A percentile compares a stretch with the other conserved stretches of the same genome.
Conservation (phyloP, 2,329 filamentous ascomycete species). For the Diaporthe ampelina region DNA sequence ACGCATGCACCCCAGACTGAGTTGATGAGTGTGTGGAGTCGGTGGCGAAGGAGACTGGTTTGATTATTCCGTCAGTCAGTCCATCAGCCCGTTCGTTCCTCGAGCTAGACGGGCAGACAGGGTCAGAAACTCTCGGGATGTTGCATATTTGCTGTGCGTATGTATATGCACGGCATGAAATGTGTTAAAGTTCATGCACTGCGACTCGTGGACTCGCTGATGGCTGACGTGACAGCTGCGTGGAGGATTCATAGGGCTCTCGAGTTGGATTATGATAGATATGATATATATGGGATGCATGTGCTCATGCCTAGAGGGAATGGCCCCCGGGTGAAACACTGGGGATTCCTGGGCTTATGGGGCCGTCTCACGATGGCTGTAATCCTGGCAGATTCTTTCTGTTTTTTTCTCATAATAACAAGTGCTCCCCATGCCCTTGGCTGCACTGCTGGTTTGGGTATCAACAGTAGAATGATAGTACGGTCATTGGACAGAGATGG, state of each 20-base stretch:
- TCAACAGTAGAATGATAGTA: too few relatives aligned
- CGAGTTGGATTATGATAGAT: background rate
- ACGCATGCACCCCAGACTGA: constrained; percentile 1
- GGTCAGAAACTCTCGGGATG: constrained; percentile 16
- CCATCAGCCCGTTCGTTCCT: too few relatives aligned
- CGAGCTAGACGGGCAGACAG: too few relatives aligned
- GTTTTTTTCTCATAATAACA: background rate
- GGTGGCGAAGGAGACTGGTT: background rate
- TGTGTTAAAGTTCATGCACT: background rate
- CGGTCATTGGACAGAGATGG: background rate
- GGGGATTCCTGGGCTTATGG: background rate
- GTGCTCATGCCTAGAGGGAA: background rate
- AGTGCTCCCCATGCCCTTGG: background rate
- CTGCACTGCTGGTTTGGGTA: background rate
- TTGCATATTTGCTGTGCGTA: background rate
- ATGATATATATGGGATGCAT: background rate
- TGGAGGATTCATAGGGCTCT: background rate
- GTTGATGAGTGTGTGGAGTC: background rate
- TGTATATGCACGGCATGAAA: constrained; percentile 6
- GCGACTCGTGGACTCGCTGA: constrained; percentile 10
- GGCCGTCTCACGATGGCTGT: constrained; percentile 19
- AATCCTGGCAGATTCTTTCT: background rate
- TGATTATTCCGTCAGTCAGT: background rate
- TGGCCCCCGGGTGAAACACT: constrained; percentile 34
- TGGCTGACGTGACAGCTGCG: background rate